Percentiles rank a stretch among this genome's conserved stretches.
Conservation (phyloP, 306 rosid species). For the Cotoneaster glaucophyllus region DNA sequence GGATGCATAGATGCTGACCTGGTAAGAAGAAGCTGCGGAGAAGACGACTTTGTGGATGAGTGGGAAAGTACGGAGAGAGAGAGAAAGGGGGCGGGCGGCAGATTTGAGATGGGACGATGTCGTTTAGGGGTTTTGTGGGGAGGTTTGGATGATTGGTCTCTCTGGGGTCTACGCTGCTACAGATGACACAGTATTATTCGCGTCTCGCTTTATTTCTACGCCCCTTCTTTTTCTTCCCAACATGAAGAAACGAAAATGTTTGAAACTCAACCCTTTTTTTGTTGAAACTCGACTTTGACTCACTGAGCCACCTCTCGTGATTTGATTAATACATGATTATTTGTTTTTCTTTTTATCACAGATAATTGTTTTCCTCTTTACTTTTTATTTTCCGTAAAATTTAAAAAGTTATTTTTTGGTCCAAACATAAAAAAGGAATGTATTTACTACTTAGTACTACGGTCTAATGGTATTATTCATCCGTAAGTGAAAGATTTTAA, state of each 20-base stretch:
- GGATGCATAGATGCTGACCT: not conserved
- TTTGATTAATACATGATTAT: too few relatives aligned
- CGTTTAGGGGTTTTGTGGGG: not conserved
- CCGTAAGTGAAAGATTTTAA: too few relatives aligned
- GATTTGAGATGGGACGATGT: constrained; percentile 12
- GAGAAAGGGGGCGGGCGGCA: not conserved
- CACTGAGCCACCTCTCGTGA: not conserved
- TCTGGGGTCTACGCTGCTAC: not conserved
- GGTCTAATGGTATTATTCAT: fast-evolving
- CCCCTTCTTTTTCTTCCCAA: not conserved
- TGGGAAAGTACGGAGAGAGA: constrained; percentile 2
- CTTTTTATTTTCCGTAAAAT: too few relatives aligned
- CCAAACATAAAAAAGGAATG: too few relatives aligned
- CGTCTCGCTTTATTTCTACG: constrained; percentile 23
- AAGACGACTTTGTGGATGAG: not conserved
- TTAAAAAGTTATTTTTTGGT: too few relatives aligned
- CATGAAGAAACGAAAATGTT: not conserved
- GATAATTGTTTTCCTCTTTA: too few relatives aligned
- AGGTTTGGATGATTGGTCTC: constrained; percentile 2
- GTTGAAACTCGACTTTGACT: too few relatives aligned
- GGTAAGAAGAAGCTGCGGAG: not conserved
- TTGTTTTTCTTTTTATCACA: too few relatives aligned
- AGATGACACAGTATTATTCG: not conserved
- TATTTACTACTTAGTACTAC: too few relatives aligned
- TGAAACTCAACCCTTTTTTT: too few relatives aligned